Percentiles rank a stretch among this genome's conserved stretches.
Evolutionary conservation across 768 basidiomycete genomes (phyloP).

Genomic region (Rhizopogon vulgaris): DNA sequence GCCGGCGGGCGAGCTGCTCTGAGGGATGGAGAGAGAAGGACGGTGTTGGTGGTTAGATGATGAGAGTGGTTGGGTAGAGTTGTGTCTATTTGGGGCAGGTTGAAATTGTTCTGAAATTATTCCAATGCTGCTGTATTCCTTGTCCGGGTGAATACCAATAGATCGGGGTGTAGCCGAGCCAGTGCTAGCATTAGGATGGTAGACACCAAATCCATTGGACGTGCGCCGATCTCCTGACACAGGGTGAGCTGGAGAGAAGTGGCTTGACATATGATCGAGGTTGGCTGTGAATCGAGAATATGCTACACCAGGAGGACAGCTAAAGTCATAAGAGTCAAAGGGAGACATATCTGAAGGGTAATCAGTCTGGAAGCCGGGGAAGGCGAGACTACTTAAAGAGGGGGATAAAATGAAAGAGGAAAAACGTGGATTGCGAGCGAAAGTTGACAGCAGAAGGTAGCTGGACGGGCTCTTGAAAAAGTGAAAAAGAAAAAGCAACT

Average conservation of each 20-base stretch:
- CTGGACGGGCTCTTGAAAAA: slow-evolving; percentile 5
- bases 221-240: slow-evolving; percentile 17
- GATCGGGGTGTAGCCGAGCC: slow-evolving; percentile 26
- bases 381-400: background rate
- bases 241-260: slow-evolving; percentile 9
- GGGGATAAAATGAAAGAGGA: background rate
- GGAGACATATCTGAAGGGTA: slow-evolving; percentile 33
- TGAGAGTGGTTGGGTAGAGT: slow-evolving; percentile 23
- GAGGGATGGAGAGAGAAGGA: slow-evolving; percentile 29
- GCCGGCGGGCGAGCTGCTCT: slow-evolving; percentile 17
- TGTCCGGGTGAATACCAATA: slow-evolving; percentile 31
- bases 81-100: slow-evolving; percentile 28
- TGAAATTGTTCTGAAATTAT: slow-evolving; percentile 24
- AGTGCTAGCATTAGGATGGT: slow-evolving; percentile 13
- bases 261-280: slow-evolving; percentile 20
- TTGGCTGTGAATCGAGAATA: slow-evolving; percentile 23
- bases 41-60: slow-evolving; percentile 41
- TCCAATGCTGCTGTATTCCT: slow-evolving; percentile 27
- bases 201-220: slow-evolving; percentile 9
- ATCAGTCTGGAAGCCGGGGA: background rate
- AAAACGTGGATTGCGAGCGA: background rate
- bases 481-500: slow-evolving; percentile 20
- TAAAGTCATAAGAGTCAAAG: slow-evolving; percentile 36
- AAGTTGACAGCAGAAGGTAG: slow-evolving; percentile 3
- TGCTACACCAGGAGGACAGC: slow-evolving; percentile 26